Evolutionary conservation across 768 basidiomycete species (phyloP), one percentile per base, ranked within the genome.

Genomic region (Fistulinella prunicolor): DNA sequence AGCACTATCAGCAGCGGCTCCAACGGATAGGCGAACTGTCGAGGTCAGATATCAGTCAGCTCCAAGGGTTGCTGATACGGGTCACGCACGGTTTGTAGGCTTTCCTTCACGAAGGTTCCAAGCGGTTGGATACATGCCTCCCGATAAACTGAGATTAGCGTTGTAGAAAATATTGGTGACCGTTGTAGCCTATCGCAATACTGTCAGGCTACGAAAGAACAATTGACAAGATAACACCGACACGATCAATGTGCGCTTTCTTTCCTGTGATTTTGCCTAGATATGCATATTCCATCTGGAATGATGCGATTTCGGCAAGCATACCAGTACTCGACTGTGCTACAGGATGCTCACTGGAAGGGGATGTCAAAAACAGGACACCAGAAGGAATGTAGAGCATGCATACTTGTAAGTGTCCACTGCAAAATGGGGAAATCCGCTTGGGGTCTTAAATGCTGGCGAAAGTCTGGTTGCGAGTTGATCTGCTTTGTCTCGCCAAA

Each of bases 241-340:
- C 85, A 39, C 72, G 73, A 40, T 79, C 73, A 45, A 75, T 80
- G 56, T 84, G 82, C 36, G 77, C 75, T 44, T 77, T 75, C 56
- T 86, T 83, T 0, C 85, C 86, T 0, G 89, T 91, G 21, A 84
- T 63, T 56, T 89, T 83, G 4, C 86, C 86, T 4, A 94, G 76
- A 56, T 93, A 92, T 47, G 86, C 80, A 59, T 93, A 88, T 66
- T 94, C 93, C 44, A 94, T 63, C 60, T 94, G 89, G 44, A 84
- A 72, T 37, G 80, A 87, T 0, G 82, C 87, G 24, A 92, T 82
- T 66, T 96, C 93, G 0, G 93, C 89, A 12, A 86, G 61, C 13
- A 77, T 61, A 9, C 75, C 77, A n/a, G n/a, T n/a, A n/a, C n/a
- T n/a, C n/a, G n/a, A n/a, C n/a, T n/a, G n/a, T n/a, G n/a, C n/a